Evolutionary conservation across 768 basidiomycete genomes (phyloP), one percentile per base, ranked within the genome.

Genomic region (Lentinula detonsa): DNA sequence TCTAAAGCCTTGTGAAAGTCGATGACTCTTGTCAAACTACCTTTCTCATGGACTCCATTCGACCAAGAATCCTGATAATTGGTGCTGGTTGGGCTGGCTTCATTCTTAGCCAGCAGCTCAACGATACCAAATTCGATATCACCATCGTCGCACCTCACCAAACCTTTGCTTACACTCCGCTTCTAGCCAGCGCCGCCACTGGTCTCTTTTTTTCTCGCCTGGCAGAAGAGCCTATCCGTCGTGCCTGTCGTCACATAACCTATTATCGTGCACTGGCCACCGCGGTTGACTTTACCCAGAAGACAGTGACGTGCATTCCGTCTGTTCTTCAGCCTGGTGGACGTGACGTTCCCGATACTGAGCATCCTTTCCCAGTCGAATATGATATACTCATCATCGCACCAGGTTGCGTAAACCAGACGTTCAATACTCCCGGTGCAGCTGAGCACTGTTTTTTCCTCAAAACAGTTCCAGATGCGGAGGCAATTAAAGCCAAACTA

Each of bases 311-410:
- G 46, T 37, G 18, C 49, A 53, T 57, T 61, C 48, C 50, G 21
- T 49, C 7, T 55, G 4, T 8, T 34, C 55, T n/a, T 5, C 10
- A 37, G 57, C 43, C 62, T 34, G 52, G 3, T 31, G 55, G 55
- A 15, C 37, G 55, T 11, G 37, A 56, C 35, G 2, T 34, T 13
- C 28, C n/a, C 4, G 55, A 56, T 21, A 11, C 37, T 10, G 21
- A 45, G 3, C 10, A 40, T 56, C 55, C 52, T 42, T 43, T 56
- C 37, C 18, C 8, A n/a, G 18, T 56, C 39, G 75, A 78, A 65
- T 89, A 90, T 65, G 88, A 90, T 68, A 88, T 88, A 65, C 72
- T 88, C 39, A 71, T 90, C 31, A 85, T 91, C 51, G 87, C 88
- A 4, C 79, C 80, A 43, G 89, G 90, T 35, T 87, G 86, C 10